These are phyloP conservation scores for Dactylellina parvicollis DNA, from an alignment of 2,329 filamentous ascomycete genomes.

Conservation along the genomic window DNA sequence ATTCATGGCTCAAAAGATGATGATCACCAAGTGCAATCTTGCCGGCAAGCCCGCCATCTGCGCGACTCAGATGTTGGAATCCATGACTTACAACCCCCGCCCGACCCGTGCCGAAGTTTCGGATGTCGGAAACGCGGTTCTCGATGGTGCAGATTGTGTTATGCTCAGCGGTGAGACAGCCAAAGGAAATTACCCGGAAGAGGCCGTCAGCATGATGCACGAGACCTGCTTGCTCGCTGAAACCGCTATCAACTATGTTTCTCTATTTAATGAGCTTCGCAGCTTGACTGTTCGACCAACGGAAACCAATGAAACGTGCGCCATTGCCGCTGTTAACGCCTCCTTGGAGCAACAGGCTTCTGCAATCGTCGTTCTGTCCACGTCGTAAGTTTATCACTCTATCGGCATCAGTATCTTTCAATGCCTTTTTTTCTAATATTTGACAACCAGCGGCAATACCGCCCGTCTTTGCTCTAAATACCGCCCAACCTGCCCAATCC, in stretches of 20 bases:
- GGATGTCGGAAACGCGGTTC: slow-evolving; percentile 96
- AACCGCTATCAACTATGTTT: slow-evolving; percentile 96
- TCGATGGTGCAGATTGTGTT: slow-evolving; percentile 97
- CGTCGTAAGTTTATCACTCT: slow-evolving; percentile 68
- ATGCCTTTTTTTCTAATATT: neutral
- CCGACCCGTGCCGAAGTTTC: slow-evolving; percentile 98
- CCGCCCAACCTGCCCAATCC: slow-evolving; percentile 97
- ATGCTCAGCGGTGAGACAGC: slow-evolving; percentile 99
- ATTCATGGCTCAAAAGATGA: slow-evolving; percentile 99
- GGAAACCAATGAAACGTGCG: slow-evolving; percentile 88
- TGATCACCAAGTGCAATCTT: slow-evolving; percentile 99
- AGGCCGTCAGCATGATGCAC: slow-evolving; percentile 97
- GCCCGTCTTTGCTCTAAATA: slow-evolving; percentile 98
- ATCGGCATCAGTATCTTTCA: no score
- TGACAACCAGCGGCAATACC: slow-evolving; percentile 74
- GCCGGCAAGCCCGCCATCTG: slow-evolving; percentile 99
- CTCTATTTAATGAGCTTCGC: slow-evolving; percentile 94
- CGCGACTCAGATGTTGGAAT: slow-evolving; percentile 99
- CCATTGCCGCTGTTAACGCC: slow-evolving; percentile 95
- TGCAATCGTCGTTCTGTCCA: slow-evolving; percentile 94
- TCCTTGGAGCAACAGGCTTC: slow-evolving; percentile 96
- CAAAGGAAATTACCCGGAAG: slow-evolving; percentile 92
- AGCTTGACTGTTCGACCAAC: slow-evolving; percentile 83
- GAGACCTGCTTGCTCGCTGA: slow-evolving; percentile 96
- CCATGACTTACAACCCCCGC: slow-evolving; percentile 99